Evolutionary conservation across 2,329 filamentous ascomycete genomes (phyloP).

Genomic region (Nigrograna mackinnonii): DNA sequence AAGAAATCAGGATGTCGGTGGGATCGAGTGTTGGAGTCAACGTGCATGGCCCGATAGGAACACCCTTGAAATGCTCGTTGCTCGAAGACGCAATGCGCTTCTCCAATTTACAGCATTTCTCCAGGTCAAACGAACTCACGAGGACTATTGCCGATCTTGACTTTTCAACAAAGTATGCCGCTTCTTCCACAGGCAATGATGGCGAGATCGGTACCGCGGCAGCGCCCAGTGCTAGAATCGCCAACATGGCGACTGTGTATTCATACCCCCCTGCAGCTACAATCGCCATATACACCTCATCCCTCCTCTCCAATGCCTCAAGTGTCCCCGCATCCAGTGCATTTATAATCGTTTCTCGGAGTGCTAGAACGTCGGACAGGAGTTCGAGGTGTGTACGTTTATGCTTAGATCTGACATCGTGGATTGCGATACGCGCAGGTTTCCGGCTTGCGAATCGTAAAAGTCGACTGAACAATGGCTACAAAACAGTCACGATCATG

Average conservation of each 20-base stretch:
- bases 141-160: slow-evolving; percentile 43
- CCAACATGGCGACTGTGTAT: slow-evolving; percentile 52
- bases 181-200: slow-evolving; percentile 47
- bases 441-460: slow-evolving; percentile 42
- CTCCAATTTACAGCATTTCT: slow-evolving; percentile 28
- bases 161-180: slow-evolving; percentile 49
- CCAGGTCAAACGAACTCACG: slow-evolving; percentile 38
- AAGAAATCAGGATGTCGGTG: slow-evolving; percentile 44
- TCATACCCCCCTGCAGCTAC: slow-evolving; percentile 53
- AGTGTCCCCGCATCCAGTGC: slow-evolving; percentile 28
- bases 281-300: slow-evolving; percentile 50
- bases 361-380: slow-evolving; percentile 47
- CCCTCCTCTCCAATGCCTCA: slow-evolving; percentile 30
- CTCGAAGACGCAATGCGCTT: slow-evolving; percentile 25
- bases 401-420: slow-evolving; percentile 41
- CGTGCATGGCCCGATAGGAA: slow-evolving; percentile 41
- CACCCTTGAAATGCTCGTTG: slow-evolving; percentile 37
- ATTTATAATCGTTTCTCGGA: slow-evolving; percentile 43
- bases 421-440: slow-evolving; percentile 41
- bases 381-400: slow-evolving; percentile 47
- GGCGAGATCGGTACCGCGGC: slow-evolving; percentile 51
- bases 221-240: slow-evolving; percentile 51
- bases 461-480: slow-evolving; percentile 46
- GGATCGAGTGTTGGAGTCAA: slow-evolving; percentile 31
- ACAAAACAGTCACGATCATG: too few species aligned